Evolutionary conservation across 108 stramenopile species (phyloP).

Genomic region (Cyclotella cryptica): DNA sequence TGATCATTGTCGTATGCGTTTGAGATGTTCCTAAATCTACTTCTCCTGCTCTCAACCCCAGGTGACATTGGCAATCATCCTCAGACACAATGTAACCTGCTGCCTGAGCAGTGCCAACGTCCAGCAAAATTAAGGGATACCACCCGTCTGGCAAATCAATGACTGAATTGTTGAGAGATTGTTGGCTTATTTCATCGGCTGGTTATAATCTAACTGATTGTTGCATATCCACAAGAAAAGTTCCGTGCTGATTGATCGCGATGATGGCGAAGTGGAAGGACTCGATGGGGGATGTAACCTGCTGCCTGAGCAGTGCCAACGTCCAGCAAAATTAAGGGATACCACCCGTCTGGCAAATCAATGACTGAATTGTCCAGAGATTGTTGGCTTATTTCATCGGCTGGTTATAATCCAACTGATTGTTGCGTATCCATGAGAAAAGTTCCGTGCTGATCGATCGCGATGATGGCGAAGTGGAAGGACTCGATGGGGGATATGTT

Average conservation of each 20-base stretch:
- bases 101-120: no score
- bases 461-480: neutral
- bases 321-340: no score
- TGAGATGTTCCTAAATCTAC: slow-evolving; percentile 39
- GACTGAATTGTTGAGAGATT: slow-evolving; percentile 13
- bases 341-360: slow-evolving; percentile 43
- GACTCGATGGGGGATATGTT: no score
- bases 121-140: no score
- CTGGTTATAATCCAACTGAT: slow-evolving; percentile 37
- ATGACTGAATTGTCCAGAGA: slow-evolving; percentile 10
- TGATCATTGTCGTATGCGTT: slow-evolving; percentile 24
- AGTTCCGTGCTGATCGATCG: neutral
- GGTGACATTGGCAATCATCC: slow-evolving; percentile 48
- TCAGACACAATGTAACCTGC: slow-evolving; percentile 45
- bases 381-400: slow-evolving; percentile 20
- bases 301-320: no score
- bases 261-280: neutral
- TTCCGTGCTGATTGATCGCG: neutral
- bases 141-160: slow-evolving; percentile 43
- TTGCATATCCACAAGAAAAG: slow-evolving; percentile 41
- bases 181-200: slow-evolving; percentile 18
- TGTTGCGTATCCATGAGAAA: slow-evolving; percentile 43
- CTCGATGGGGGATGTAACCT: no score
- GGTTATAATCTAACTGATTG: slow-evolving; percentile 37
- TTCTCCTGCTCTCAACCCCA: slow-evolving; percentile 29